Conservation (phyloP, 495 filamentous ascomycete species). For the Glarea lozoyensis region DNA sequence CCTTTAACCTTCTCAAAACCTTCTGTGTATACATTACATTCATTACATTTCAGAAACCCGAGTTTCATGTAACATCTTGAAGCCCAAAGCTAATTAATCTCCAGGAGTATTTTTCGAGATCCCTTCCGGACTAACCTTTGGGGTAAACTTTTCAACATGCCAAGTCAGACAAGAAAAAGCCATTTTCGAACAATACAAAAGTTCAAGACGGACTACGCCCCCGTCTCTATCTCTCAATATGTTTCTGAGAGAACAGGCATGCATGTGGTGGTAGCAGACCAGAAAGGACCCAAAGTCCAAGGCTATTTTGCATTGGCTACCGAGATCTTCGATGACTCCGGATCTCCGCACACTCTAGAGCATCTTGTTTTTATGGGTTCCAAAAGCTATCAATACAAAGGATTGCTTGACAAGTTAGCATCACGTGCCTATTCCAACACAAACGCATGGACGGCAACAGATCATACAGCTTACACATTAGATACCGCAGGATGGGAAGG, state of each 20-base stretch:
- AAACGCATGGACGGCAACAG: slow-evolving; percentile 92
- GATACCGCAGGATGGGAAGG: slow-evolving; percentile 95
- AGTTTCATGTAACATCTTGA: too few relatives aligned
- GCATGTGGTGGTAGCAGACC: slow-evolving; percentile 84
- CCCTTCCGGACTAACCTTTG: too few relatives aligned
- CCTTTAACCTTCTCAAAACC: not conserved
- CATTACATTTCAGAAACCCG: too few relatives aligned
- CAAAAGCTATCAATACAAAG: slow-evolving; percentile 87
- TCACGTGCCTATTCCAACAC: slow-evolving; percentile 87
- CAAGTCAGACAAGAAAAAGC: slow-evolving; percentile 11
- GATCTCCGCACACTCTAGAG: slow-evolving; percentile 91
- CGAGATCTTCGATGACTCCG: slow-evolving; percentile 95
- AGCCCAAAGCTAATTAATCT: too few relatives aligned
- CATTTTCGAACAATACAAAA: slow-evolving; percentile 77
- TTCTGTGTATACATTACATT: not conserved
- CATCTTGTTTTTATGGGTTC: slow-evolving; percentile 98
- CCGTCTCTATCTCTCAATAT: slow-evolving; percentile 75
- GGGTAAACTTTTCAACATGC: slow-evolving; percentile 19
- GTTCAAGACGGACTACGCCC: slow-evolving; percentile 83
- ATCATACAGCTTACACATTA: slow-evolving; percentile 94
- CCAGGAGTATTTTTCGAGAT: too few relatives aligned
- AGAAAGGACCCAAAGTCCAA: slow-evolving; percentile 85
- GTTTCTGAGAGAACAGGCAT: slow-evolving; percentile 78
- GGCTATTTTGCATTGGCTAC: slow-evolving; percentile 95
- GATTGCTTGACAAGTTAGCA: slow-evolving; percentile 86